Evolutionary conservation across 805 yeast species (phyloP).

Genomic region (Wickerhamomyces pijperi): DNA sequence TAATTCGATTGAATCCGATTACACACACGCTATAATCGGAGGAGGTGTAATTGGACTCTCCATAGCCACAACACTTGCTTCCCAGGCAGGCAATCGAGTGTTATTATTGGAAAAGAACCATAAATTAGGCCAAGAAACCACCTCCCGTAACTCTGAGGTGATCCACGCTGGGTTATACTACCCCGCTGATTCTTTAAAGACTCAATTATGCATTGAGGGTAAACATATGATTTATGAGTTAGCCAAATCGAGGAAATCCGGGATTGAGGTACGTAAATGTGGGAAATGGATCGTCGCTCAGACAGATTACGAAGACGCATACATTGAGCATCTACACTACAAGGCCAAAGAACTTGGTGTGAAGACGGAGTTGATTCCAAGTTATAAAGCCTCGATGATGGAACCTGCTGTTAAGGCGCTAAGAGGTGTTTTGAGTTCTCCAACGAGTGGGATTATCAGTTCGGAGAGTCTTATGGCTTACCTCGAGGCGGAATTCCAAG

Average conservation of each 20-base stretch:
- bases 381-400: conserved; percentile 28
- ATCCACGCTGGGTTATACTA: conserved; percentile 87
- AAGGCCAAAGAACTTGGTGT: conserved; percentile 42
- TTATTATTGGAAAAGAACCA: conserved; percentile 60
- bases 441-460: conserved; percentile 75
- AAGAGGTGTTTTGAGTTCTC: conserved; percentile 55
- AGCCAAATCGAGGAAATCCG: too few species aligned
- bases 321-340: conserved; percentile 39
- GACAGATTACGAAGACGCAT: conserved; percentile 46
- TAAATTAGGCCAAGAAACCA: conserved; percentile 66
- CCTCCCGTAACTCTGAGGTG: conserved; percentile 87
- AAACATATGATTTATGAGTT: conserved; percentile 52
- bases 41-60: conserved; percentile 84
- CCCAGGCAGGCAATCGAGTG: conserved; percentile 36
- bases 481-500: conserved; percentile 41
- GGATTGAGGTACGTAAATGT: conserved; percentile 46
- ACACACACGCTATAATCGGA: conserved; percentile 66
- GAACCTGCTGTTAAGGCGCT: conserved; percentile 65
- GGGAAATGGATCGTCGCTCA: conserved; percentile 91
- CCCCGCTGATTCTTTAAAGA: conserved; percentile 57
- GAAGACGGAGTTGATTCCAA: conserved; percentile 45
- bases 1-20: conserved; percentile 40
- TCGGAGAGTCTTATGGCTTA: conserved; percentile 69
- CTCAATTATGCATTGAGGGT: conserved; percentile 64
- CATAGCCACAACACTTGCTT: conserved; percentile 57